Evolutionary conservation across 2,329 filamentous ascomycete genomes (phyloP), one percentile per base, ranked within the genome.

Genomic region (Aspergillus pseudoterreus): DNA sequence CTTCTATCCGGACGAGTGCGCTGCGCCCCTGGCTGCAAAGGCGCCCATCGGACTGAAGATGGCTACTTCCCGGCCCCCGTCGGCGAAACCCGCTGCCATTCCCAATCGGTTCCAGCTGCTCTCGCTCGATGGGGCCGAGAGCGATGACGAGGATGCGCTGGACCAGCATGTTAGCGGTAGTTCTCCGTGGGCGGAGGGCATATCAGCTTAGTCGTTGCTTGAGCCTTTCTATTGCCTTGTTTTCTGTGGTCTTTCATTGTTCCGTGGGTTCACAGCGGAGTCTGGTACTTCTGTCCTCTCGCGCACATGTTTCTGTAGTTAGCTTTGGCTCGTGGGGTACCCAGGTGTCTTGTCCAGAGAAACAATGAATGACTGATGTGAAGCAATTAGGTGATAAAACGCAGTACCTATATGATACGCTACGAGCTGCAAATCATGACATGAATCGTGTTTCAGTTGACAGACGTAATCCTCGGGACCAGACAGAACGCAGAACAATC

Each of bases 1-100:
- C 12, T 92, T 84, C 79, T 83, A 79, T 54, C 69, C 74, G 0
- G 90, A 95, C 61, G 87, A 92, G 59, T 95, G 90, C 63, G 81
- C 82, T 35, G 78, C 80, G 50, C 78, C 84, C 1, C 67, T 86
- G 44, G 73, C 75, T 1, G 12, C 17, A 39, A 68, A 58, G 47
- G 56, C 57, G 33, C 66, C 71, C 58, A 64, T 62, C 59, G 35
- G 63, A 45, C 56, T 61, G 41, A 67, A 57, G 56, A 66, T 52
- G 47, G 57, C 55, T 2, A 30, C 9, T 36, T 62, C 67, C 17
- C 59, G 57, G 17, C 45, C 60, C 10, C 55, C 57, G 11, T 55
- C 65, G n/a, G 75, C 72, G 53, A 76, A 71, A 57, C 47, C 50
- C 19, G 49, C 51, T 50, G 56, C 60, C 36, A 56, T 55, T 35